Conservation (phyloP, 1,139 yeast genomes). For the Arxiozyma telluris region DNA sequence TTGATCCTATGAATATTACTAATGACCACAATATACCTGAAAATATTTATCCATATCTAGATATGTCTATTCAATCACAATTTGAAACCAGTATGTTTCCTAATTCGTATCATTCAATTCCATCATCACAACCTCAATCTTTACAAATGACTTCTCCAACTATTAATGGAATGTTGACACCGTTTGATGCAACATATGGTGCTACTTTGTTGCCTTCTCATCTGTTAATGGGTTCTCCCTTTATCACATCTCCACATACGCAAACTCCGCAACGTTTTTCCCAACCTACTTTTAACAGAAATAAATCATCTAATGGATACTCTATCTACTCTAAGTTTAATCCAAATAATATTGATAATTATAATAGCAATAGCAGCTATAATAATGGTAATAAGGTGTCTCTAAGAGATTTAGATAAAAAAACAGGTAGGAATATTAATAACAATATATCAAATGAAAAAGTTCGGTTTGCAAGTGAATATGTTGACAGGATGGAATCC, state of each 20-base stretch:
- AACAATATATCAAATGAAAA: background rate
- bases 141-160: slow-evolving; percentile 14
- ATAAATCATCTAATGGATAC: background rate
- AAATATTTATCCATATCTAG: slow-evolving; percentile 1
- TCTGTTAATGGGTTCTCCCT: slow-evolving; percentile 58
- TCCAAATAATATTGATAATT: background rate
- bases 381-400: background rate
- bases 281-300: slow-evolving; percentile 1
- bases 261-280: slow-evolving; percentile 4
- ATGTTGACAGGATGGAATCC: slow-evolving; percentile 20
- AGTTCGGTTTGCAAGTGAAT: slow-evolving; percentile 16
- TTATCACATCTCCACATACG: slow-evolving; percentile 38
- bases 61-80: background rate
- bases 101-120: background rate
- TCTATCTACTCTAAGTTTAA: background rate
- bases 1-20: background rate
- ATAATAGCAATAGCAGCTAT: background rate
- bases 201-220: slow-evolving; percentile 67
- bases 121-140: slow-evolving; percentile 12
- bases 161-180: slow-evolving; percentile 37
- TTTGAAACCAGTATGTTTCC: slow-evolving; percentile 1
- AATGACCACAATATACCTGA: background rate
- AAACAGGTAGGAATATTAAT: background rate
- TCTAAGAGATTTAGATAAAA: background rate
- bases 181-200: slow-evolving; percentile 46